Conservation (phyloP, 176 grass and related monocot species). For the Luzula sylvatica region DNA sequence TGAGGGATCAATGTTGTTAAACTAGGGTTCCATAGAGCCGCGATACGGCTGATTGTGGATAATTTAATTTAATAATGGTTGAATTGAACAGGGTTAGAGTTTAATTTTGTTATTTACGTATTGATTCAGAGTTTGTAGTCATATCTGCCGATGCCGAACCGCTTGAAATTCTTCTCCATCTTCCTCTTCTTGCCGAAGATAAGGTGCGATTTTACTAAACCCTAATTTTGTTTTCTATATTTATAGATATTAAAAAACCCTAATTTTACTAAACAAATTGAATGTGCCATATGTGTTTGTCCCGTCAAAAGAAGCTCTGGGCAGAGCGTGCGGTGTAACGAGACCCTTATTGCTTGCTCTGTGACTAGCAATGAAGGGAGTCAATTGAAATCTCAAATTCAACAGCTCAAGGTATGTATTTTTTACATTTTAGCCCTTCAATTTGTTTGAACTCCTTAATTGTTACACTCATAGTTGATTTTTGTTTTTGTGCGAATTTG, state of each 20-base stretch:
- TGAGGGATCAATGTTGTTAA: too few relatives aligned
- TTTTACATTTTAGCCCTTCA: background rate
- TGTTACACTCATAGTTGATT: too few relatives aligned
- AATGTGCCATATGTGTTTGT: constrained; percentile 88
- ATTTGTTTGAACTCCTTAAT: too few relatives aligned
- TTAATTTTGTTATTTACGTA: too few relatives aligned
- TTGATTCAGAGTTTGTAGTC: constrained; percentile 80
- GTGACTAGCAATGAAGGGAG: constrained; percentile 76
- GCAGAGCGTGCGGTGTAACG: constrained; percentile 75
- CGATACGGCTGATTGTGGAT: too few relatives aligned
- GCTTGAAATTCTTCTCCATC: constrained; percentile 78
- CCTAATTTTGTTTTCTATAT: too few relatives aligned
- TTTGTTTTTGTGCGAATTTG: too few relatives aligned
- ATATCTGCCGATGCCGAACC: constrained; percentile 82
- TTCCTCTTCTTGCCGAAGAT: constrained; percentile 69
- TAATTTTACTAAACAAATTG: constrained; percentile 20
- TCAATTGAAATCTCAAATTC: constrained; percentile 54
- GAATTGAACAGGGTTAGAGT: too few relatives aligned
- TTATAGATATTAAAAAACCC: too few relatives aligned
- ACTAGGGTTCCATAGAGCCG: too few relatives aligned
- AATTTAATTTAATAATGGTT: too few relatives aligned
- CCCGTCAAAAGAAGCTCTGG: constrained; percentile 72
- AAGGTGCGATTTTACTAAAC: constrained; percentile 26
- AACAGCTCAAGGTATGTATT: constrained; percentile 54
- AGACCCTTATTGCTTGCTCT: constrained; percentile 79